These are phyloP conservation scores for Aspergillus sojae DNA, from an alignment of 2,329 filamentous ascomycete genomes.

Conservation along the genomic window DNA sequence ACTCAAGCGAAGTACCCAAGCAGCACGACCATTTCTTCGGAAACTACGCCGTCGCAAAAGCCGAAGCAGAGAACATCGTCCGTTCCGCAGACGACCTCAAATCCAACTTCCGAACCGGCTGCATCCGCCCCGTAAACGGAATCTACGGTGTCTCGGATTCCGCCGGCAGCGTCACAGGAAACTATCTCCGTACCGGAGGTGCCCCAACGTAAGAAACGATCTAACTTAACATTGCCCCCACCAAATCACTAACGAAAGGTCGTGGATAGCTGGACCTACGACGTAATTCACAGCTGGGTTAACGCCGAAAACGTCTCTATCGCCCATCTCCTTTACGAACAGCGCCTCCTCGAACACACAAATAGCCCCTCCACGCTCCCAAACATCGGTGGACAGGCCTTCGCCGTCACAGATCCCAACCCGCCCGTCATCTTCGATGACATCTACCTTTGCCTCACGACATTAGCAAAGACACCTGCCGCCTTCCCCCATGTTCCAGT, in stretches of 20 bases:
- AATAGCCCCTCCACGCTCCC: slow-evolving; percentile 23
- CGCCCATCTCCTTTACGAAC: slow-evolving; percentile 57
- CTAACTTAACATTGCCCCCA: neutral
- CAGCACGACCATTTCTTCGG: slow-evolving; percentile 48
- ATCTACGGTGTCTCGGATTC: slow-evolving; percentile 55
- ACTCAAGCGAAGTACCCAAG: slow-evolving; percentile 45
- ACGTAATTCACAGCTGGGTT: slow-evolving; percentile 55
- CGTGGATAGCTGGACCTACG: slow-evolving; percentile 43
- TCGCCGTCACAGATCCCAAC: slow-evolving; percentile 55
- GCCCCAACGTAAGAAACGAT: slow-evolving; percentile 34
- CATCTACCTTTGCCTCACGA: slow-evolving; percentile 33
- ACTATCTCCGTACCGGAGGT: slow-evolving; percentile 42
- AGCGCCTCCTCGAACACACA: slow-evolving; percentile 48
- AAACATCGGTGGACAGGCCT: slow-evolving; percentile 50
- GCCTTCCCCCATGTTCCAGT: slow-evolving; percentile 29
- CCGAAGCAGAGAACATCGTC: slow-evolving; percentile 55
- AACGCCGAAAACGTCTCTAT: slow-evolving; percentile 57
- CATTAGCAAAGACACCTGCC: slow-evolving; percentile 33
- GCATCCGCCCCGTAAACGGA: slow-evolving; percentile 57
- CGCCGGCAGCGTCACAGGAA: slow-evolving; percentile 39
- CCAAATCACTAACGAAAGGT: too few species aligned
- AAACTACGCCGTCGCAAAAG: slow-evolving; percentile 57
- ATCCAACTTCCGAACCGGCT: slow-evolving; percentile 54
- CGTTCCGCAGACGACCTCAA: slow-evolving; percentile 45
- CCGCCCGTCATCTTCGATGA: slow-evolving; percentile 42